Base-by-base conservation (phyloP, 202 grass and related monocot species). In the Carex arenaria region DNA sequence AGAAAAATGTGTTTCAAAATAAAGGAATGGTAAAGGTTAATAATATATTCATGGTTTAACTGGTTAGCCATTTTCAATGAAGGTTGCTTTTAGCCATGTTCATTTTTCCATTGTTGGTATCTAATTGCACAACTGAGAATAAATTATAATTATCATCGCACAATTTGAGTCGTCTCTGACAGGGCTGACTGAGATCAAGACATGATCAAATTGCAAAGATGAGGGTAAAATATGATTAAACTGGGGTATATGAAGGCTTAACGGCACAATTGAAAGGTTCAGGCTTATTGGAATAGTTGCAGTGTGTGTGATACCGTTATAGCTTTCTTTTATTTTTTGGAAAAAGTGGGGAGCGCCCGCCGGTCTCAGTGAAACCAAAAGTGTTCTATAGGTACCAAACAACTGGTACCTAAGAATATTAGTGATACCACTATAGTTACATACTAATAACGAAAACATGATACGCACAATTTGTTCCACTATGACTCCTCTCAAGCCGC, bases 401-500 rank as follows among this genome's bases (percentile, higher is more conserved):
- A 49, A 49, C 45, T 49, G 45, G 45, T 49, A 49, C 45, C 45
- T 49, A 49, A 49, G 45, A 49, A 49, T 49, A 49, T 12, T 49
- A 49, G 53, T 36, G 52, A 18, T 34, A 54, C 49, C 72, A 56
- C 32, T 36, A 77, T 19, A n/a, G 28, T 57, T 19, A 59, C 53
- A 77, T 38, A 77, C 30, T 19, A 77, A 36, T 59, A 85, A 56
- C 3, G 80, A 4, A 63, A 59, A 85, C 66, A n/a, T 34, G 59
- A 78, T 81, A 83, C 65, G 7, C 93, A 98, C 95, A 85, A 82
- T 93, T 88, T 95, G 92, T 80, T 95, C 93, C 60, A 95, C 89
- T 54, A 98, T 93, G 62, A 98, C 95, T 61, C 93, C 95, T 90
- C 95, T 86, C 85, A 95, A 83, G 61, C 95, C 93, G 81, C 95